Evolutionary conservation across 495 filamentous ascomycete species (phyloP).

Genomic region (Hypomontagnella monticulosa): DNA sequence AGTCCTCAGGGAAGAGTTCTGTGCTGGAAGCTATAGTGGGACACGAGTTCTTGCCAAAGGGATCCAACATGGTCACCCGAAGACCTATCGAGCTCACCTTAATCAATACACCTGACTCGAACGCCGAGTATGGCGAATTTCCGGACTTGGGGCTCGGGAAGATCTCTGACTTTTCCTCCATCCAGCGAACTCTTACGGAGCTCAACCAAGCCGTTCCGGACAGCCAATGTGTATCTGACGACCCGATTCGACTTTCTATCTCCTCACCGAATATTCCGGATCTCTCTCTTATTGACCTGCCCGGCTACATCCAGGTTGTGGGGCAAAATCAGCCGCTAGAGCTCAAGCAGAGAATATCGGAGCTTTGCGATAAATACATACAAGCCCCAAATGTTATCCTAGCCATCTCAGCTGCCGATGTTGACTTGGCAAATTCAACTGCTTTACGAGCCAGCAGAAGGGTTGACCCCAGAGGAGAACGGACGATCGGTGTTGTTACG

Average conservation of each 20-base stretch:
- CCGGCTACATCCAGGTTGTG: conserved; percentile 95
- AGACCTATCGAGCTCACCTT: conserved; percentile 96
- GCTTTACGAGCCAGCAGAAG: conserved; percentile 88
- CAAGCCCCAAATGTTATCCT: conserved; percentile 95
- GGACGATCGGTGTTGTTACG: conserved; percentile 97
- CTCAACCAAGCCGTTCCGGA: conserved; percentile 93
- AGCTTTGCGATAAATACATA: conserved; percentile 98
- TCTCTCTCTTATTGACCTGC: conserved; percentile 94
- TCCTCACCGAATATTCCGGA: conserved; percentile 96
- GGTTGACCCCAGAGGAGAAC: conserved; percentile 92
- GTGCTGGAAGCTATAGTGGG: conserved; percentile 97
- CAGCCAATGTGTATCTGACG: conserved; percentile 90
- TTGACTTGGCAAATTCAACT: conserved; percentile 96
- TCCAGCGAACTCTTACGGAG: conserved; percentile 93
- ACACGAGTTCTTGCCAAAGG: conserved; percentile 97
- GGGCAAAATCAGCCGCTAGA: conserved; percentile 89
- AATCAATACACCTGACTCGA: conserved; percentile 90
- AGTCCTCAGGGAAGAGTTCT: conserved; percentile 98
- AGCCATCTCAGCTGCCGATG: conserved; percentile 96
- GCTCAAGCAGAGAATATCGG: conserved; percentile 93
- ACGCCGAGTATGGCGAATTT: conserved; percentile 96
- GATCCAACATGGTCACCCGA: conserved; percentile 97
- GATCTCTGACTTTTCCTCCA: conserved; percentile 90
- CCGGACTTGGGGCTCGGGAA: conserved; percentile 89
- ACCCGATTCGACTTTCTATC: conserved; percentile 94